A percentile compares a stretch with the other conserved stretches of the same genome.
These are phyloP conservation scores for Citrus unshiu DNA, from an alignment of 345 rosid species.

Conservation along the genomic window DNA sequence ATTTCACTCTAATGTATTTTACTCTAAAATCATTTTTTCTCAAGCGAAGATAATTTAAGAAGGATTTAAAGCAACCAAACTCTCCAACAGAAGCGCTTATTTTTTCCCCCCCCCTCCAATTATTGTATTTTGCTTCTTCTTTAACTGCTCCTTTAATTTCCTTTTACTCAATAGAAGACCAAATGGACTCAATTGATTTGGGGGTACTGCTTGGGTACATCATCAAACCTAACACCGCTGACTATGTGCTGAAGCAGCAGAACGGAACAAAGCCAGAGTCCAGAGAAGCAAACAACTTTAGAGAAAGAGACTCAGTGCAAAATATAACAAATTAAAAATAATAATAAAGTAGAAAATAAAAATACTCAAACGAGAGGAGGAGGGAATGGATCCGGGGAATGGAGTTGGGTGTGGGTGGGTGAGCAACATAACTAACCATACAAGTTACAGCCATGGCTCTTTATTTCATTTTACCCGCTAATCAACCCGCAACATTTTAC, in stretches of 20 bases:
- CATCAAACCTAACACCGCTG: slow-evolving; percentile 28
- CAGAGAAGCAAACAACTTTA: background rate
- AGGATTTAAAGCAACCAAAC: slow-evolving; percentile 2
- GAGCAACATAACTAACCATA: background rate
- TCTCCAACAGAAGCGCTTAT: background rate
- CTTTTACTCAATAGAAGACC: slow-evolving; percentile 14
- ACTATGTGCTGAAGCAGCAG: slow-evolving; percentile 2
- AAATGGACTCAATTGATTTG: slow-evolving; percentile 3
- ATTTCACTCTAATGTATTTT: background rate
- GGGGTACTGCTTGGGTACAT: slow-evolving; percentile 6
- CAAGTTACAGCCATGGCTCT: slow-evolving; percentile 12
- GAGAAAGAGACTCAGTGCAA: background rate
- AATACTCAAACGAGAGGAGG: background rate
- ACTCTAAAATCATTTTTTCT: no score
- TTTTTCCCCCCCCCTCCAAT: background rate
- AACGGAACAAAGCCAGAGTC: slow-evolving; percentile 6
- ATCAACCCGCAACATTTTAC: background rate
- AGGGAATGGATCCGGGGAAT: slow-evolving; percentile 25
- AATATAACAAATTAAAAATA: no score
- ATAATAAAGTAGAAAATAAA: no score
- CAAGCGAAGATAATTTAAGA: background rate
- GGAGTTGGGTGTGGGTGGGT: slow-evolving; percentile 16
- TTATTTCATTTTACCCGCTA: no score
- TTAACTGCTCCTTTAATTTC: background rate
- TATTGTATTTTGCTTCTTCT: background rate